Conservation (phyloP, 371 early-diverging fungal species). For the Nematocida displodere region DNA sequence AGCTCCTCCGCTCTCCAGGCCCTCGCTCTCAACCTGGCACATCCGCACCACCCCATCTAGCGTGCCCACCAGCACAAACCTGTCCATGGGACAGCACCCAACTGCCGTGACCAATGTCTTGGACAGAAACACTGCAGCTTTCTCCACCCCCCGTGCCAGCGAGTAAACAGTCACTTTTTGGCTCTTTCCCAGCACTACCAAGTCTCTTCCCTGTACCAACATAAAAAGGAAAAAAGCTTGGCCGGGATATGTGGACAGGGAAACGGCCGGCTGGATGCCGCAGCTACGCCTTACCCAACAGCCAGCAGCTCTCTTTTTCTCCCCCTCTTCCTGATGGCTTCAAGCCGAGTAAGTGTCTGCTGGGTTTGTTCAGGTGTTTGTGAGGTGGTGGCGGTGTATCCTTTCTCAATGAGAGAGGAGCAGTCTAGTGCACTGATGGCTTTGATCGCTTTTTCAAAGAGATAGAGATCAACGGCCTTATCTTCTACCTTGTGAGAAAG, state of each 20-base stretch:
- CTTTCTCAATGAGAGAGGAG: slow-evolving; percentile 62
- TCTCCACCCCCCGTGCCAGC: slow-evolving; percentile 10
- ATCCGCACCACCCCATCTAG: neutral
- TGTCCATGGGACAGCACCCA: neutral
- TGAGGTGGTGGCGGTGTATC: slow-evolving; percentile 10
- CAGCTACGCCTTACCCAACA: slow-evolving; percentile 30
- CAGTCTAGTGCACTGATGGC: slow-evolving; percentile 73
- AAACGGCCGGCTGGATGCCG: no score
- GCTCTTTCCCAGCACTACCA: slow-evolving; percentile 1
- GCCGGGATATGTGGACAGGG: no score
- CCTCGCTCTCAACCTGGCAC: neutral
- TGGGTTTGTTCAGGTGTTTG: neutral
- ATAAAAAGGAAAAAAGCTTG: slow-evolving; percentile 17
- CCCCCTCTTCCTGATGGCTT: slow-evolving; percentile 55
- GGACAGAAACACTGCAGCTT: neutral
- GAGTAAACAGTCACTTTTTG: slow-evolving; percentile 6
- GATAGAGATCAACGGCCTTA: slow-evolving; percentile 95
- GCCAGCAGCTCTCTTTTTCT: slow-evolving; percentile 56
- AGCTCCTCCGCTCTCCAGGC: neutral
- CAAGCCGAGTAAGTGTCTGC: slow-evolving; percentile 44
- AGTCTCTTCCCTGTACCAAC: slow-evolving; percentile 49
- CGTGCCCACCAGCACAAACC: slow-evolving; percentile 23
- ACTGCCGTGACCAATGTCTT: neutral
- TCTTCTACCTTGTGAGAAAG: slow-evolving; percentile 79
- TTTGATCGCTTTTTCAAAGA: slow-evolving; percentile 81